phyloP scores from a whole-genome alignment of 176 grass and related monocot species.

The Cenchrus purpureus region DNA sequence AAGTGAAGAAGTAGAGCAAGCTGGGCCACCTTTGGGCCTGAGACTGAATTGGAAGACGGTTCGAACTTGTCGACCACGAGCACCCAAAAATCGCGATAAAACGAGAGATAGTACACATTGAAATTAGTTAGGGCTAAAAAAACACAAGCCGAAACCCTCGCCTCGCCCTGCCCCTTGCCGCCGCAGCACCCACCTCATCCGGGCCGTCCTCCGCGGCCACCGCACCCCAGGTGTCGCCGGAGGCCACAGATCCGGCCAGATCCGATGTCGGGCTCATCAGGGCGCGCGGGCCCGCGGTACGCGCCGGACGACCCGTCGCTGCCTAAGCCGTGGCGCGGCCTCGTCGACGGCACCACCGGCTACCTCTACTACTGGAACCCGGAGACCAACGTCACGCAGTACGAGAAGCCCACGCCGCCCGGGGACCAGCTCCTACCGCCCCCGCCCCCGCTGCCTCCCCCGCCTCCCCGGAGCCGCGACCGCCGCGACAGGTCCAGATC shows the following conservation, averaged over 20 bases:
- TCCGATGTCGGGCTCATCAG: constrained; percentile 52
- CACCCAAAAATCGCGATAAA: constrained; percentile 20
- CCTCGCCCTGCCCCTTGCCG: not conserved
- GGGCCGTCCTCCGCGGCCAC: not conserved
- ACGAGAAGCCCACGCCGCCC: constrained; percentile 70
- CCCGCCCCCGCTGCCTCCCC: constrained; percentile 61
- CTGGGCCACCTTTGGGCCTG: not conserved
- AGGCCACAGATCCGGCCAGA: constrained; percentile 40
- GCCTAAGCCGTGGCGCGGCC: constrained; percentile 93
- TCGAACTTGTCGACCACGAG: not conserved
- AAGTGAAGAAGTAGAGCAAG: not conserved
- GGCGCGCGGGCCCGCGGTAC: constrained; percentile 71
- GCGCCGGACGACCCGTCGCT: constrained; percentile 89
- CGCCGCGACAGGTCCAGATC: constrained; percentile 48
- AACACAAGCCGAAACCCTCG: constrained; percentile 15
- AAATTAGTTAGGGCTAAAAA: constrained; percentile 27
- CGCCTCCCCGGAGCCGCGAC: constrained; percentile 49
- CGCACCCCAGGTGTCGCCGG: not conserved
- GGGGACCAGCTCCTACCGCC: constrained; percentile 62
- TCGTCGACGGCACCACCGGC: constrained; percentile 88
- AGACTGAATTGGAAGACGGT: not conserved
- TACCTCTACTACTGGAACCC: constrained; percentile 99
- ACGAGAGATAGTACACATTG: not conserved
- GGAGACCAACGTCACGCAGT: constrained; percentile 92
- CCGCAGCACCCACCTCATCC: not conserved